A percentile compares a stretch with the other conserved stretches of the same genome.
Conservation (phyloP, 2,329 filamentous ascomycete genomes). For the Penicillium oxalicum region DNA sequence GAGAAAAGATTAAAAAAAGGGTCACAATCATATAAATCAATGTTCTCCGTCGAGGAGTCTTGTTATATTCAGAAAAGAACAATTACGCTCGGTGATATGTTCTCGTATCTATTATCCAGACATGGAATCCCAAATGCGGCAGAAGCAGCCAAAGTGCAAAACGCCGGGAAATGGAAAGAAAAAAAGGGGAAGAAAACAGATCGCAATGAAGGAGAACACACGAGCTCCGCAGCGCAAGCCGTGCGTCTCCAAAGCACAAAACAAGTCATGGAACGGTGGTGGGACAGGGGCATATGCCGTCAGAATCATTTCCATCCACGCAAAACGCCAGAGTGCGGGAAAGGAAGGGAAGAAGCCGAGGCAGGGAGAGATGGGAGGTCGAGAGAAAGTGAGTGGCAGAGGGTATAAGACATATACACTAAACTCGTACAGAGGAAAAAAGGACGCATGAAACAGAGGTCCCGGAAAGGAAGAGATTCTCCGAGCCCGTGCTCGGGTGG, state of each 20-base stretch:
- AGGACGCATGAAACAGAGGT: background rate
- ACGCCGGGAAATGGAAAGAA: background rate
- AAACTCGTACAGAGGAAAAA: background rate
- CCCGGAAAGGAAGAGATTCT: background rate
- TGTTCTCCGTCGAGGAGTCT: background rate
- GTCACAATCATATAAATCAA: background rate
- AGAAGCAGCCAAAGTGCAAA: background rate
- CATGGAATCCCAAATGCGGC: background rate
- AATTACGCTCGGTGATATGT: background rate
- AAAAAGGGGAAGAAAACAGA: background rate
- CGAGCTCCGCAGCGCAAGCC: too few species aligned
- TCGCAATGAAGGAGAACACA: background rate
- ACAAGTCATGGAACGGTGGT: background rate
- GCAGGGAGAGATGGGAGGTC: background rate
- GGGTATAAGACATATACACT: conserved; percentile 3
- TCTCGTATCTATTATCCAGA: background rate
- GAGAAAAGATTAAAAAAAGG: too few species aligned
- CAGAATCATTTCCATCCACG: background rate
- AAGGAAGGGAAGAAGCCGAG: background rate
- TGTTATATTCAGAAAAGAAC: background rate
- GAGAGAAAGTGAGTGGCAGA: background rate
- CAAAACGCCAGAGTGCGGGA: background rate
- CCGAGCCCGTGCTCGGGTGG: too few species aligned
- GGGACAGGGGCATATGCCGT: background rate
- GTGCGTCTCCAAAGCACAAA: background rate